Conservation (phyloP, 2,329 filamentous ascomycete species). For the Trichoderma koningii region DNA sequence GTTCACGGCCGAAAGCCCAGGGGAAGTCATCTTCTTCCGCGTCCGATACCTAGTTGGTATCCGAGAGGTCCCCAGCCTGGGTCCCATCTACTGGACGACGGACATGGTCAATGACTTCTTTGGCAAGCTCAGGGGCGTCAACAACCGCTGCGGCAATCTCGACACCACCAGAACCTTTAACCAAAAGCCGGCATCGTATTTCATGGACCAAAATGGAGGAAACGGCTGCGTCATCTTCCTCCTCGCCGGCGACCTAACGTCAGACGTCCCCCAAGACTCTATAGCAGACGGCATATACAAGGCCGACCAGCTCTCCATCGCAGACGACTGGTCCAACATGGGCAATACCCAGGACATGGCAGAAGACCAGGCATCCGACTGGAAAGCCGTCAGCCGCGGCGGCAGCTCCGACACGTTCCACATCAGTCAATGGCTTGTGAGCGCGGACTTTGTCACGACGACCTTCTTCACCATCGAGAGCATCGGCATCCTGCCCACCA, state of each 20-base stretch:
- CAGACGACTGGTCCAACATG: conserved; percentile 39
- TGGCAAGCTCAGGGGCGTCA: conserved; percentile 44
- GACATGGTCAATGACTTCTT: conserved; percentile 48
- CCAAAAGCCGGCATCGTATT: conserved; percentile 34
- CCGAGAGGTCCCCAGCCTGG: conserved; percentile 39
- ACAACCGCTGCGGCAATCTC: conserved; percentile 44
- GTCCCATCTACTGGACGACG: conserved; percentile 41
- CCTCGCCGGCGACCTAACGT: conserved; percentile 33
- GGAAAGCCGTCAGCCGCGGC: conserved; percentile 31
- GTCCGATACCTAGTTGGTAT: conserved; percentile 47
- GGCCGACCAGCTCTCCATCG: conserved; percentile 31
- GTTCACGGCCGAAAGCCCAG: conserved; percentile 47
- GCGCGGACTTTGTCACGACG: conserved; percentile 34
- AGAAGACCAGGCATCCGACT: conserved; percentile 32
- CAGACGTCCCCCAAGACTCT: conserved; percentile 32
- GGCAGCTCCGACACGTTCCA: conserved; percentile 34
- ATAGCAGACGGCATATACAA: conserved; percentile 39
- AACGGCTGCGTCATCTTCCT: conserved; percentile 41
- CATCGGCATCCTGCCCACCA: conserved; percentile 39
- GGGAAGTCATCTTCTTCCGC: conserved; percentile 50
- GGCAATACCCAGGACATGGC: conserved; percentile 34
- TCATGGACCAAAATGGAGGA: conserved; percentile 40
- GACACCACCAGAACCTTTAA: conserved; percentile 33
- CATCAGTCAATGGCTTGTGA: conserved; percentile 40
- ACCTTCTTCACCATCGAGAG: conserved; percentile 35